Percentiles rank a stretch among this genome's conserved stretches.
These are phyloP conservation scores for Bimuria novae-zelandiae DNA, from an alignment of 2,329 filamentous ascomycete species.

Conservation along the genomic window DNA sequence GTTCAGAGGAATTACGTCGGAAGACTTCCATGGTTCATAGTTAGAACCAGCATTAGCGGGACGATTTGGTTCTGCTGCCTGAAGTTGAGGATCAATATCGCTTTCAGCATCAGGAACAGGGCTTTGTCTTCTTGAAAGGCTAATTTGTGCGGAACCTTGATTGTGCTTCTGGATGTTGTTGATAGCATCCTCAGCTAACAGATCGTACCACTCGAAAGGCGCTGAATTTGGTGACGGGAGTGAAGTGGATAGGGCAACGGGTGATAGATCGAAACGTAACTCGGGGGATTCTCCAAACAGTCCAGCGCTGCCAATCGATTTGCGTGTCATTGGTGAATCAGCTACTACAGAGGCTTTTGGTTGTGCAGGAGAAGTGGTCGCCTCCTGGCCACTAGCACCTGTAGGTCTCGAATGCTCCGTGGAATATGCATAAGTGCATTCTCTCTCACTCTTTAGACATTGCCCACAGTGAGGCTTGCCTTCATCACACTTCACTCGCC, in stretches of 20 bases:
- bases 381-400: conserved; percentile 19
- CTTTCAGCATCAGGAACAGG: conserved; percentile 22
- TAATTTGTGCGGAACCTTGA: conserved; percentile 34
- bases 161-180: conserved; percentile 44
- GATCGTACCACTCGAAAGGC: conserved; percentile 56
- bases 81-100: conserved; percentile 20
- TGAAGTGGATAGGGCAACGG: conserved; percentile 35
- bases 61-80: conserved; percentile 10
- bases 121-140: conserved; percentile 32
- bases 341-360: conserved; percentile 3
- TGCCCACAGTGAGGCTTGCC: conserved; percentile 50
- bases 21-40: conserved; percentile 32
- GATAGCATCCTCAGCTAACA: conserved; percentile 52
- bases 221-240: conserved; percentile 49
- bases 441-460: conserved; percentile 51
- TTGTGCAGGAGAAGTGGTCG: conserved; percentile 22
- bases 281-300: conserved; percentile 35
- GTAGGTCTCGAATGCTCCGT: conserved; percentile 14
- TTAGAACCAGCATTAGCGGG: conserved; percentile 9
- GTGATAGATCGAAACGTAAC: conserved; percentile 36
- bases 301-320: conserved; percentile 23
- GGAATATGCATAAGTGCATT: conserved; percentile 46
- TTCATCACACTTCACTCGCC: conserved; percentile 59
- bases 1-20: conserved; percentile 30
- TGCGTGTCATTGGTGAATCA: conserved; percentile 25